Evolutionary conservation across 306 rosid species (phyloP).

Genomic region (Aeschynomene evenia): DNA sequence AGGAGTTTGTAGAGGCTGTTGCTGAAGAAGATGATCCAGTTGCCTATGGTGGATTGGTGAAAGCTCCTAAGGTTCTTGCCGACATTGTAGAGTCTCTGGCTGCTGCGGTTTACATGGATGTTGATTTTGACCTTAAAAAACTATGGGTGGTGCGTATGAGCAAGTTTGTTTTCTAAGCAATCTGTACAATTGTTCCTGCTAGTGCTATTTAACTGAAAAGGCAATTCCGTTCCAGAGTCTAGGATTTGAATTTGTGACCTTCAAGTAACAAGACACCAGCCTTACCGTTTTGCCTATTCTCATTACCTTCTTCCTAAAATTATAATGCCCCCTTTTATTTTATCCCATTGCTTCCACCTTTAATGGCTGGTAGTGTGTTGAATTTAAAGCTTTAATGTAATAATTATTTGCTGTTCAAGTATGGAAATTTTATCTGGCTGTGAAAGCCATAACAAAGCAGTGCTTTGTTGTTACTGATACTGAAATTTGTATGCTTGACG

Average conservation of each 20-base stretch:
- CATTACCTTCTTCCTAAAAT: not conserved
- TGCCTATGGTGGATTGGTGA: slow-evolving; percentile 56
- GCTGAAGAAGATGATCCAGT: slow-evolving; percentile 33
- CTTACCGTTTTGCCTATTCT: no score
- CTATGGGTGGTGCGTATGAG: slow-evolving; percentile 64
- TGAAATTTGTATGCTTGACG: not conserved
- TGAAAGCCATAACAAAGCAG: not conserved
- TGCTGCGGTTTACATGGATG: slow-evolving; percentile 68
- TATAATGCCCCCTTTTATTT: not conserved
- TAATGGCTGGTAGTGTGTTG: no score
- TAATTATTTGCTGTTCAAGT: not conserved
- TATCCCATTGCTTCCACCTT: not conserved
- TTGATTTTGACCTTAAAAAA: slow-evolving; percentile 47
- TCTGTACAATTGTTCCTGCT: not conserved
- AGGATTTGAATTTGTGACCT: no score
- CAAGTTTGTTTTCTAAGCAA: not conserved
- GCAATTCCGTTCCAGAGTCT: not conserved
- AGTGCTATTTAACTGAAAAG: not conserved
- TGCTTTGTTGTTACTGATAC: not conserved
- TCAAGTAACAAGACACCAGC: no score
- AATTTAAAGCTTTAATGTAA: not conserved
- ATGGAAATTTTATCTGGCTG: not conserved
- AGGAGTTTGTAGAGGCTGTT: slow-evolving; percentile 51
- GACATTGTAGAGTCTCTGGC: slow-evolving; percentile 80
- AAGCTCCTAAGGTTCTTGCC: slow-evolving; percentile 90